These are phyloP conservation scores for Colletotrichum godetiae DNA, from an alignment of 2,329 filamentous ascomycete species.

Conservation along the genomic window DNA sequence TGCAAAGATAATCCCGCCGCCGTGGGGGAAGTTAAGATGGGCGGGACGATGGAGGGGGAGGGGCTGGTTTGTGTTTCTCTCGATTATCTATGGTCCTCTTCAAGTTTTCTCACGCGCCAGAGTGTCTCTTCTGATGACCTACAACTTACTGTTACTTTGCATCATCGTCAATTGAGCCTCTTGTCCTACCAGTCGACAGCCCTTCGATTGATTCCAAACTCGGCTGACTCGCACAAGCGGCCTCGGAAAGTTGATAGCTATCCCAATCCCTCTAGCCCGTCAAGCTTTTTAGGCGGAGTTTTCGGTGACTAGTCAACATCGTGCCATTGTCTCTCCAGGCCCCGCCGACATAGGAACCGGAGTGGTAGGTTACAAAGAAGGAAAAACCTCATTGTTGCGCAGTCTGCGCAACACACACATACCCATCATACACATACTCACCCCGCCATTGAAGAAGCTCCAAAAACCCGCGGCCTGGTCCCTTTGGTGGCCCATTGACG, in stretches of 20 bases:
- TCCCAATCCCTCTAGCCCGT: background rate
- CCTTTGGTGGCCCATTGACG: background rate
- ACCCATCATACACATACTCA: background rate
- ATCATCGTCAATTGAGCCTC: background rate
- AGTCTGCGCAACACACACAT: background rate
- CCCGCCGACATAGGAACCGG: slow-evolving; percentile 27
- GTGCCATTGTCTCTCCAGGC: slow-evolving; percentile 13
- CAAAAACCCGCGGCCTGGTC: background rate
- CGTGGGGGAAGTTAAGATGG: background rate
- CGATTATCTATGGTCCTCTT: background rate
- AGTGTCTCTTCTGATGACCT: background rate
- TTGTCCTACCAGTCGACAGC: background rate
- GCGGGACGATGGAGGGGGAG: background rate
- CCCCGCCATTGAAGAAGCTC: background rate
- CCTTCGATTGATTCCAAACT: background rate
- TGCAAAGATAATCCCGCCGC: slow-evolving; percentile 6
- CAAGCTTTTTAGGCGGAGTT: background rate
- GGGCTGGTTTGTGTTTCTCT: background rate
- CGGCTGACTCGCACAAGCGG: slow-evolving; percentile 19
- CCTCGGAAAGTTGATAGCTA: background rate
- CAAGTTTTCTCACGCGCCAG: background rate
- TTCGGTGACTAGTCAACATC: slow-evolving; percentile 9
- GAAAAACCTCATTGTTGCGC: background rate
- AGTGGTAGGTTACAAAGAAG: background rate
- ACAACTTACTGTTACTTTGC: no score